Evolutionary conservation across 306 rosid genomes (phyloP).

Genomic region (Dicorynia guianensis): DNA sequence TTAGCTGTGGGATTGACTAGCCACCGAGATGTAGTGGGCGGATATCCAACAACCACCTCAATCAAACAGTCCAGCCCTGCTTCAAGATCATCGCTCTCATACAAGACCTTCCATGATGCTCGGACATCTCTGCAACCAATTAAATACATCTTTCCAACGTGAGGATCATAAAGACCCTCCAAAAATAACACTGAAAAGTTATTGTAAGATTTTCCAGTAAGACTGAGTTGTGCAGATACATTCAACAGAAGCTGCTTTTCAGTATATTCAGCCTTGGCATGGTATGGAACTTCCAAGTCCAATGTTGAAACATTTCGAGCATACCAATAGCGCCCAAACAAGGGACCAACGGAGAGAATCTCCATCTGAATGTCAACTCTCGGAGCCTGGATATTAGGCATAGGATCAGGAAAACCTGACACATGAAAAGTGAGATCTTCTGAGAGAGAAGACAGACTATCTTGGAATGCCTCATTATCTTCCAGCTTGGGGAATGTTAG

Average conservation of each 20-base stretch:
- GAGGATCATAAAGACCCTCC: slow-evolving; percentile 90
- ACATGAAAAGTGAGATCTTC: slow-evolving; percentile 85
- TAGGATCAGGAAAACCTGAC: slow-evolving; percentile 58
- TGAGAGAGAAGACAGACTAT: slow-evolving; percentile 75
- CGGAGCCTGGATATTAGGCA: slow-evolving; percentile 44
- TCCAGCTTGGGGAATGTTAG: slow-evolving; percentile 86
- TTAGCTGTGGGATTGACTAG: slow-evolving; percentile 70
- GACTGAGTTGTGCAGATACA: slow-evolving; percentile 81
- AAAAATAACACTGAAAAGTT: slow-evolving; percentile 71
- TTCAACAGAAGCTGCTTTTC: slow-evolving; percentile 89
- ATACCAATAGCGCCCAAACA: slow-evolving; percentile 70
- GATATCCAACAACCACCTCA: slow-evolving; percentile 79
- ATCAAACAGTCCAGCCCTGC: slow-evolving; percentile 85
- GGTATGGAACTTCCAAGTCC: slow-evolving; percentile 64
- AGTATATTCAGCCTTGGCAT: slow-evolving; percentile 60
- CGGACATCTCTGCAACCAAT: slow-evolving; percentile 88
- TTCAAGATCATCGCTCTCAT: slow-evolving; percentile 76
- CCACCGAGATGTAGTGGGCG: slow-evolving; percentile 87
- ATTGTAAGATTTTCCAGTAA: slow-evolving; percentile 56
- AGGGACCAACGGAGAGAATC: slow-evolving; percentile 75
- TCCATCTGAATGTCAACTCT: slow-evolving; percentile 70
- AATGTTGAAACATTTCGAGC: slow-evolving; percentile 49
- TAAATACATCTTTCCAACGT: slow-evolving; percentile 81
- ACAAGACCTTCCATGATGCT: slow-evolving; percentile 76
- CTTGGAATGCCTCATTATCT: slow-evolving; percentile 60